A percentile compares a stretch with the other conserved stretches of the same genome.
phyloP scores from a whole-genome alignment of 768 basidiomycete genomes.

The Termitomyces sp. region DNA sequence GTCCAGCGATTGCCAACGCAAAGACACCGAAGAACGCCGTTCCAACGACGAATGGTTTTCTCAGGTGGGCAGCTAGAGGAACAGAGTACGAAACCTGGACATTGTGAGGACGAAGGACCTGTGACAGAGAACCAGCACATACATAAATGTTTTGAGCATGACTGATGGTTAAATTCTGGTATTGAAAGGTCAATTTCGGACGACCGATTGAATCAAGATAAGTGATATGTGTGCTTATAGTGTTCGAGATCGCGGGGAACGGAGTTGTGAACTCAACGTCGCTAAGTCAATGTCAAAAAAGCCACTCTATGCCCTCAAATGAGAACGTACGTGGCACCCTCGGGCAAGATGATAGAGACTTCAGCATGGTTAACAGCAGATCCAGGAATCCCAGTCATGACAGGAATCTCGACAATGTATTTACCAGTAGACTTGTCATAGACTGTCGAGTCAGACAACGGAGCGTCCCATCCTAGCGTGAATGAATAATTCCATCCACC shows the following conservation, averaged over 20 bases:
- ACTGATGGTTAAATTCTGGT: constrained; percentile 68
- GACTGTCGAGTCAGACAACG: constrained; percentile 63
- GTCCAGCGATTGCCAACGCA: constrained; percentile 33
- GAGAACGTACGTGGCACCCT: constrained; percentile 84
- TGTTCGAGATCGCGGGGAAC: constrained; percentile 64
- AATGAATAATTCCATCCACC: constrained; percentile 98
- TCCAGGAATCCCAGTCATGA: constrained; percentile 77
- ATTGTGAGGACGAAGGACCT: background rate
- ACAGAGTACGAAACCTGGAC: constrained; percentile 83
- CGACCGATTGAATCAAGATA: constrained; percentile 93
- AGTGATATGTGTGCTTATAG: constrained; percentile 64
- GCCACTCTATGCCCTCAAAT: background rate
- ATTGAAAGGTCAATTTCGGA: constrained; percentile 68
- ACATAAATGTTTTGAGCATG: constrained; percentile 83
- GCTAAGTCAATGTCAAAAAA: constrained; percentile 32
- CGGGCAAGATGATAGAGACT: constrained; percentile 79
- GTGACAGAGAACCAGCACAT: constrained; percentile 25
- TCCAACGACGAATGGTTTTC: constrained; percentile 79
- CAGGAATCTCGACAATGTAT: constrained; percentile 76
- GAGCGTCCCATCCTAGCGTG: constrained; percentile 92
- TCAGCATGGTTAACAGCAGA: constrained; percentile 78
- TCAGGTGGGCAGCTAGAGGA: constrained; percentile 71
- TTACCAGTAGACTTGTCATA: constrained; percentile 57
- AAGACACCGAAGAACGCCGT: constrained; percentile 67
- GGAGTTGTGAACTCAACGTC: constrained; percentile 73